phyloP scores from a whole-genome alignment of 2,329 filamentous ascomycete species.

The Ascocoryne sarcoides region DNA sequence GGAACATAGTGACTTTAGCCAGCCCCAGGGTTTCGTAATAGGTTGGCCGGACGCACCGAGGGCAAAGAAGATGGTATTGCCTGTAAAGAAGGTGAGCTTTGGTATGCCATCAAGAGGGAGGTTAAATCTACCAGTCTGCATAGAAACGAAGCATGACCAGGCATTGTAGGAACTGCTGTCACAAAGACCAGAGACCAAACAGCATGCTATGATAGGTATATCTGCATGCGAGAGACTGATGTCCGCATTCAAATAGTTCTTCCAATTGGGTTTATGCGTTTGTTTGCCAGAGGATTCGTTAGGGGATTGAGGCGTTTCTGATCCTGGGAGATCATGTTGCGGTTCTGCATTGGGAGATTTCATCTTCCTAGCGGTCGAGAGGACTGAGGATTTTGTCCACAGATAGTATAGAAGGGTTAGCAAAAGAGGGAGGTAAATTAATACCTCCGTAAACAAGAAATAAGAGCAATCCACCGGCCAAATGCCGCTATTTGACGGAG shows the following conservation, averaged over 20 bases:
- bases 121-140: slow-evolving; percentile 38
- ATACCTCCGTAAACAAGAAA: no score
- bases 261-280: slow-evolving; percentile 4
- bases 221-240: slow-evolving; percentile 27
- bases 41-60: slow-evolving; percentile 48
- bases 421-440: no score
- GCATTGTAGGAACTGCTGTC: slow-evolving; percentile 40
- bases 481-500: no score
- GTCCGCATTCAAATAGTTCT: slow-evolving; percentile 21
- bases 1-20: slow-evolving; percentile 44
- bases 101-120: not conserved
- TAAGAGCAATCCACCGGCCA: no score
- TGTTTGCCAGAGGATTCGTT: slow-evolving; percentile 8
- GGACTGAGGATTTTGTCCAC: no score
- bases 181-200: slow-evolving; percentile 37
- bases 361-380: no score
- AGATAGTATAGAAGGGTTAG: no score
- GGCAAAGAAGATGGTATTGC: slow-evolving; percentile 55
- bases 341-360: no score
- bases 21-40: slow-evolving; percentile 40
- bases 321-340: slow-evolving; percentile 11
- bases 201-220: slow-evolving; percentile 34
- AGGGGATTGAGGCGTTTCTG: slow-evolving; percentile 7
- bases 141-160: slow-evolving; percentile 40
- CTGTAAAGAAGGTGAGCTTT: slow-evolving; percentile 24